phyloP scores from a whole-genome alignment of 2,329 filamentous ascomycete species.

The Calonectria pteridis region DNA sequence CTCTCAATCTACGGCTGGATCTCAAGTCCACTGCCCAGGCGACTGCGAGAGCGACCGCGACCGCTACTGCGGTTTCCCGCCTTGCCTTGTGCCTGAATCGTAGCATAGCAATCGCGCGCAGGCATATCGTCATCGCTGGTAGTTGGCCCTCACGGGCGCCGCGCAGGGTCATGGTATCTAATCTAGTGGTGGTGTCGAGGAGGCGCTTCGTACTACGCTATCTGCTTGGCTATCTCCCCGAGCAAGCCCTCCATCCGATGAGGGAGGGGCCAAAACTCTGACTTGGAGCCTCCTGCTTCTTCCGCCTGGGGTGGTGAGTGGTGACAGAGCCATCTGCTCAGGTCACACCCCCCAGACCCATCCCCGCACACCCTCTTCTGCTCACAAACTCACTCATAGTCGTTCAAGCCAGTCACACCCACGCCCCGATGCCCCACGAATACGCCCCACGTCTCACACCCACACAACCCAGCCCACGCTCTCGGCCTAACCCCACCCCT shows the following conservation, averaged over 20 bases:
- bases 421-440: slow-evolving; percentile 35
- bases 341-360: slow-evolving; percentile 29
- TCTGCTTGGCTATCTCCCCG: slow-evolving; percentile 26
- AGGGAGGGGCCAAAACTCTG: slow-evolving; percentile 25
- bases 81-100: slow-evolving; percentile 4
- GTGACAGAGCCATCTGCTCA: slow-evolving; percentile 22
- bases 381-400: slow-evolving; percentile 21
- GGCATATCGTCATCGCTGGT: slow-evolving; percentile 19
- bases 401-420: slow-evolving; percentile 20
- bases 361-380: slow-evolving; percentile 29
- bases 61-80: background rate
- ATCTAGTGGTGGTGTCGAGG: slow-evolving; percentile 15
- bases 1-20: background rate
- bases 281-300: slow-evolving; percentile 46
- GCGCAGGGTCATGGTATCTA: slow-evolving; percentile 21
- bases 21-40: background rate
- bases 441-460: slow-evolving; percentile 24
- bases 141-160: background rate
- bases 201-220: slow-evolving; percentile 13
- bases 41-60: background rate
- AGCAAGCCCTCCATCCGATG: slow-evolving; percentile 28
- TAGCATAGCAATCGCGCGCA: background rate
- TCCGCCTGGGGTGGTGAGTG: slow-evolving; percentile 43
- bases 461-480: slow-evolving; percentile 24
- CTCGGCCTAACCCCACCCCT: slow-evolving; percentile 24